Evolutionary conservation across 2,329 filamentous ascomycete species (phyloP).

Genomic region (Diaporthe ilicicola): DNA sequence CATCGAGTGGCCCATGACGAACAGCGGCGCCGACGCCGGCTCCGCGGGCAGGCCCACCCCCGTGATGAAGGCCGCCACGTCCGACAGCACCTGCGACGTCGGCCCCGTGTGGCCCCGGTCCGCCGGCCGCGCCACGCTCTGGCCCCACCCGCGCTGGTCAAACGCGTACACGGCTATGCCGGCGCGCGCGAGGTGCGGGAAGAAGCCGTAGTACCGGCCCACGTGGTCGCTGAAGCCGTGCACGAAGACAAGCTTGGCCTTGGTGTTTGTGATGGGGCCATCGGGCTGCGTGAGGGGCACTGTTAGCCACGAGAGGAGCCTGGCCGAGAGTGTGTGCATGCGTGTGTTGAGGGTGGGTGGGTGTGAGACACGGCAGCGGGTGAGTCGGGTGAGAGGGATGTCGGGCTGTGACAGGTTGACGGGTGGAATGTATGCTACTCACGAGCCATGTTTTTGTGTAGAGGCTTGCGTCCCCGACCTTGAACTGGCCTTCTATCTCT

Average conservation of each 20-base stretch:
- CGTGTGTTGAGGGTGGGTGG: background rate
- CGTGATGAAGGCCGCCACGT: conserved; percentile 80
- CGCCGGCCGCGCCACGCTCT: conserved; percentile 67
- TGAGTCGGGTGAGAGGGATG: background rate
- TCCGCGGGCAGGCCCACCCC: conserved; percentile 57
- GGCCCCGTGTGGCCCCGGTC: conserved; percentile 78
- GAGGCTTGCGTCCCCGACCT: conserved; percentile 54
- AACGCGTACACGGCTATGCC: conserved; percentile 81
- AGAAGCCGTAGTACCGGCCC: conserved; percentile 79
- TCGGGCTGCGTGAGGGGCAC: conserved; percentile 57
- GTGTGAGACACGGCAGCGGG: background rate
- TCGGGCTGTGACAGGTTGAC: background rate
- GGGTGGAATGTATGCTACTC: conserved; percentile 40
- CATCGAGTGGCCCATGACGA: conserved; percentile 92
- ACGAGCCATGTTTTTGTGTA: conserved; percentile 69
- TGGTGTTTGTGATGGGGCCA: conserved; percentile 50
- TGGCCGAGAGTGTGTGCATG: background rate
- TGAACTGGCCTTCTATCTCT: conserved; percentile 60
- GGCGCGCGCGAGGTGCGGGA: conserved; percentile 71
- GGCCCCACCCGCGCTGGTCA: conserved; percentile 92
- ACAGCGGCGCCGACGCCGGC: conserved; percentile 66
- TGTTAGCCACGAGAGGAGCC: background rate
- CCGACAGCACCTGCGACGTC: conserved; percentile 75
- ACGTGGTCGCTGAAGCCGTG: conserved; percentile 92
- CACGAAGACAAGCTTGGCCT: conserved; percentile 81